Evolutionary conservation across 768 basidiomycete genomes (phyloP).

Genomic region (Mycena galericulata): DNA sequence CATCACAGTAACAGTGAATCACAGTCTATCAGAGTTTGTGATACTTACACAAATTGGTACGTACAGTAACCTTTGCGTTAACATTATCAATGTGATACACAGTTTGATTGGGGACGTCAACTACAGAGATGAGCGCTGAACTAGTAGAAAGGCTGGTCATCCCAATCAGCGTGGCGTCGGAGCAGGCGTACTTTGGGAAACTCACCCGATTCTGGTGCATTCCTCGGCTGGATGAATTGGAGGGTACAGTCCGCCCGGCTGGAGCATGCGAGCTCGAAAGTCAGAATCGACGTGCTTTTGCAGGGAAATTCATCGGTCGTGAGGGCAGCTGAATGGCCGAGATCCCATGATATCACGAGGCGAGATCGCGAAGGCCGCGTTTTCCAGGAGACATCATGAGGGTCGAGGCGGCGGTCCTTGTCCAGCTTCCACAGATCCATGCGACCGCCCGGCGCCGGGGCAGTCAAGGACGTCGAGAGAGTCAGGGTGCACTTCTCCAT

Average conservation of each 20-base stretch:
- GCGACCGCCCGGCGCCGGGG: background rate
- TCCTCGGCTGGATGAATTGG: constrained; percentile 2
- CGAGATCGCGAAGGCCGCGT: background rate
- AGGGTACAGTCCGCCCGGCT: background rate
- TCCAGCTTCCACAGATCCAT: constrained; percentile 6
- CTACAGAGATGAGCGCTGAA: constrained; percentile 15
- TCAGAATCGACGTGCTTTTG: background rate
- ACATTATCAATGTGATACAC: too few relatives aligned
- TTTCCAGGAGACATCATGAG: background rate
- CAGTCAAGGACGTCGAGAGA: background rate
- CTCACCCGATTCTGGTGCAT: constrained; percentile 1
- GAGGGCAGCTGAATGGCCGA: background rate
- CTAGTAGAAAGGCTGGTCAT: background rate
- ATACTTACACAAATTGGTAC: too few relatives aligned
- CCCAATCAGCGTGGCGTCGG: too few relatives aligned
- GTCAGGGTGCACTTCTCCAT: constrained; percentile 18
- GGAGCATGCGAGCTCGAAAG: constrained; percentile 7
- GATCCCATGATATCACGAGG: background rate
- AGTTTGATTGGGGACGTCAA: background rate
- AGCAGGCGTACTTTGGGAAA: background rate
- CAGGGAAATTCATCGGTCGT: background rate
- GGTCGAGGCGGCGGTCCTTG: background rate
- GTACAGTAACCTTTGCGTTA: too few relatives aligned
- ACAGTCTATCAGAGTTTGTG: too few relatives aligned
- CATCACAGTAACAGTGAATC: too few relatives aligned